Evolutionary conservation across 805 yeast genomes (phyloP).

Genomic region (Monosporozyma siamensis): DNA sequence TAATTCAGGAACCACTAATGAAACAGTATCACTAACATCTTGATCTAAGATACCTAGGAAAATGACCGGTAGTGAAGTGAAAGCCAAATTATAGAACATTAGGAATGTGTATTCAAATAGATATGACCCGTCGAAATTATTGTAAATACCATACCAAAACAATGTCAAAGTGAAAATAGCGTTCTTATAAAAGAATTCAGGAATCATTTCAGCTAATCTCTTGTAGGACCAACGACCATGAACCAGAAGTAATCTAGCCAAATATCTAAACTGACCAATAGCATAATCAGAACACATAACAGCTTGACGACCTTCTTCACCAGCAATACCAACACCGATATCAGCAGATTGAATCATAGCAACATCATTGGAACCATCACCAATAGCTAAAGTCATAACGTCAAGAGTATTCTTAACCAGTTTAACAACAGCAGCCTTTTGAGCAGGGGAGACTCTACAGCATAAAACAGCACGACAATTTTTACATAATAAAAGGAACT

Average conservation of each 20-base stretch:
- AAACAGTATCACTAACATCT: constrained; percentile 62
- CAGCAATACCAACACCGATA: constrained; percentile 84
- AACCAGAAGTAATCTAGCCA: constrained; percentile 55
- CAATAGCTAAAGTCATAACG: constrained; percentile 81
- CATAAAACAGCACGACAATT: constrained; percentile 76
- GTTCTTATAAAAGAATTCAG: constrained; percentile 71
- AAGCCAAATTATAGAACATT: constrained; percentile 76
- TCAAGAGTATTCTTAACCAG: constrained; percentile 63
- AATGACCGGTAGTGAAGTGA: constrained; percentile 73
- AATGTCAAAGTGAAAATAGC: constrained; percentile 64
- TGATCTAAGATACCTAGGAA: constrained; percentile 74
- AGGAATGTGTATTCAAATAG: constrained; percentile 68
- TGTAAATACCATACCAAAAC: constrained; percentile 73
- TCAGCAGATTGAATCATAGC: constrained; percentile 87
- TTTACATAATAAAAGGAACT: constrained; percentile 63
- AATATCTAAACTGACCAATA: constrained; percentile 69
- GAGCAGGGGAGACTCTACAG: constrained; percentile 84
- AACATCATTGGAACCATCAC: constrained; percentile 85
- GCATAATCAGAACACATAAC: constrained; percentile 86
- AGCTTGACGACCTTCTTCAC: constrained; percentile 87
- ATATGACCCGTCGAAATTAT: constrained; percentile 71
- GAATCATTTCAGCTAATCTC: constrained; percentile 75
- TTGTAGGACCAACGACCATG: constrained; percentile 88
- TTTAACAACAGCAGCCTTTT: constrained; percentile 75
- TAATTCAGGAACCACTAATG: constrained; percentile 64